Evolutionary conservation across 495 filamentous ascomycete genomes (phyloP), one percentile per base, ranked within the genome.

Genomic region (Penicillium samsonianum): DNA sequence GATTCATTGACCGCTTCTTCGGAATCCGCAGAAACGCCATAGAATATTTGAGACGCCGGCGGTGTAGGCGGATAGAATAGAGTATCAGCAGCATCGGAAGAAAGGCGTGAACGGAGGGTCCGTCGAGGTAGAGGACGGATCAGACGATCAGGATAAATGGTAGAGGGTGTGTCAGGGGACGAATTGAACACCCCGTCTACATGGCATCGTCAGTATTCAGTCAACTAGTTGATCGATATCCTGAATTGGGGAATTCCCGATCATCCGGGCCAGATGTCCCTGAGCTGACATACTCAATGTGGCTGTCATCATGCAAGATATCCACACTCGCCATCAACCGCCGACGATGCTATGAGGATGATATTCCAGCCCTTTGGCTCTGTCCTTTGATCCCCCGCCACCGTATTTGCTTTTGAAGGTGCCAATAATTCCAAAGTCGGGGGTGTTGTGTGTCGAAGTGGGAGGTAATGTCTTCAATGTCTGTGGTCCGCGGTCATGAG

Each of bases 121-220:
- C 90, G 85, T 74, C 89, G 94, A 31, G 95, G 95, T 52, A 99
- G 80, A 47, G 95, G 95, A 40, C 92, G 90, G 67, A 99, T 98
- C 55, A 92, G 87, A 64, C 95, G 85, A 64, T 95, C 89, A 60
- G 90, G 90, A 67, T 90, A 94, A 61, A 89, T 72, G 31, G 86
- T 79, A 48, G 91, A 92, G 50, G 80, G 78, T 46, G 87, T 85
- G 72, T 94, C 90, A 64, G 87, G 80, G 70, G 87, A 84, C 81
- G 78, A 71, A 53, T 77, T 76, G 65, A 77, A 79, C 67, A 73
- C 73, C 70, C 76, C 77, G 73, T 77, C 77, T 79, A 68, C 66
- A 67, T 61, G 64, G 57, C 65, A 70, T 65, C 61, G 65, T 79
- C 71, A 78, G 75, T 69, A 78, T 69, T 64, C 66, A 72, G 60